phyloP scores from a whole-genome alignment of 2,329 filamentous ascomycete genomes.

The Zopfia rhizophila region DNA sequence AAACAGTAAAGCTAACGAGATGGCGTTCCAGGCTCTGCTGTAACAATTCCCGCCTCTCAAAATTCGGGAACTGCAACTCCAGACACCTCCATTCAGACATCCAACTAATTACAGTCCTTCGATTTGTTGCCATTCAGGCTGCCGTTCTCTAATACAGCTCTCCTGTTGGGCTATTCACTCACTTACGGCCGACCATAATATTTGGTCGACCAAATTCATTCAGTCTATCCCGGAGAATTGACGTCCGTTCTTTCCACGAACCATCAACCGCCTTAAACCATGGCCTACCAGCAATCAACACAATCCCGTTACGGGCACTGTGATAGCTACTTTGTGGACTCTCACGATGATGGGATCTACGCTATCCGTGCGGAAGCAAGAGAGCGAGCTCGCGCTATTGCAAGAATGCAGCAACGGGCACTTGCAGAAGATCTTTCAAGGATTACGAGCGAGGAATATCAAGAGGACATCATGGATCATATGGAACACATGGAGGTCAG shows the following conservation, averaged over 20 bases:
- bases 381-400: conserved; percentile 80
- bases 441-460: conserved; percentile 86
- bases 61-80: conserved; percentile 42
- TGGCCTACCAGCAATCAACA: conserved; percentile 65
- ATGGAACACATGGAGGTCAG: conserved; percentile 93
- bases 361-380: conserved; percentile 72
- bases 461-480: conserved; percentile 92
- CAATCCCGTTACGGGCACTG: conserved; percentile 70
- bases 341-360: conserved; percentile 64
- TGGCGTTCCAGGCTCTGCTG: conserved; percentile 48
- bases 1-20: conserved; percentile 28
- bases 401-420: conserved; percentile 84
- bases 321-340: conserved; percentile 75
- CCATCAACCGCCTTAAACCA: conserved; percentile 53
- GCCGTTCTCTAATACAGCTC: conserved; percentile 62
- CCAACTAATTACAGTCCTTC: conserved; percentile 70
- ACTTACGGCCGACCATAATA: conserved; percentile 41
- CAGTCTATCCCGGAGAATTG: conserved; percentile 59
- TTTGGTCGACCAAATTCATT: conserved; percentile 37
- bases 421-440: conserved; percentile 90
- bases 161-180: conserved; percentile 53
- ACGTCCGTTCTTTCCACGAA: conserved; percentile 58
- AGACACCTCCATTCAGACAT: conserved; percentile 57
- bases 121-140: conserved; percentile 57
- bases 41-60: conserved; percentile 47